A percentile compares a stretch with the other conserved stretches of the same genome.
Conservation (phyloP, 2,329 filamentous ascomycete genomes). For the Geosmithia morbida region DNA sequence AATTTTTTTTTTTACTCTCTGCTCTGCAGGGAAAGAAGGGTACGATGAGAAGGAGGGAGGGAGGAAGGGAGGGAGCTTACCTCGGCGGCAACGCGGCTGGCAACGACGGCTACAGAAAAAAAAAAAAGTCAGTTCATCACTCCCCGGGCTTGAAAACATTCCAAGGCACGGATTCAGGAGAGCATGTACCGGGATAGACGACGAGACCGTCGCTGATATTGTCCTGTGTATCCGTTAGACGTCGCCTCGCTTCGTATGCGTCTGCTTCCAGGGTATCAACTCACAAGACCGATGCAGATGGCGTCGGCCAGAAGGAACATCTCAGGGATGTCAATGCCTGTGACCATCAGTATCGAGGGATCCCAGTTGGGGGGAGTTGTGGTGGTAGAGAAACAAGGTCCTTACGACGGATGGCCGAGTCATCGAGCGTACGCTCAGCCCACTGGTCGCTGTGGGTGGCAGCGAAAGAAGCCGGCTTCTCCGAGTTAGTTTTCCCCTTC, state of each 20-base stretch:
- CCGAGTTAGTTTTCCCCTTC: neutral
- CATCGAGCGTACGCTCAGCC: constrained; percentile 63
- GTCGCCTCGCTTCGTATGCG: neutral
- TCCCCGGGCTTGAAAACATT: no score
- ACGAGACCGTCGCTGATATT: constrained; percentile 56
- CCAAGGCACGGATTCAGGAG: neutral
- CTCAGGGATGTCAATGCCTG: constrained; percentile 51
- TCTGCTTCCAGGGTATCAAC: constrained; percentile 1
- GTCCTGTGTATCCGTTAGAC: constrained; percentile 19
- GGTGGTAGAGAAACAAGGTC: neutral
- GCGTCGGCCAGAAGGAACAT: constrained; percentile 54
- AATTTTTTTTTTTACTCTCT: no score
- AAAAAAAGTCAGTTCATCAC: neutral
- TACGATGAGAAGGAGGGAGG: no score
- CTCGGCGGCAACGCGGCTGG: constrained; percentile 1
- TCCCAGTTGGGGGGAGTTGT: neutral
- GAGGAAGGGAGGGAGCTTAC: neutral
- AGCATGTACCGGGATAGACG: constrained; percentile 47
- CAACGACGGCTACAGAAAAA: neutral
- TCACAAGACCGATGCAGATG: constrained; percentile 42
- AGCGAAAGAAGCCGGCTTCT: constrained; percentile 17
- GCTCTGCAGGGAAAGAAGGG: no score
- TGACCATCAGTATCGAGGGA: constrained; percentile 17
- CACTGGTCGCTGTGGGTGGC: constrained; percentile 17
- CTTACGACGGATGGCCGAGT: constrained; percentile 51